Conservation (phyloP, 2,329 filamentous ascomycete species). For the Tolypocladium ovalisporum region DNA sequence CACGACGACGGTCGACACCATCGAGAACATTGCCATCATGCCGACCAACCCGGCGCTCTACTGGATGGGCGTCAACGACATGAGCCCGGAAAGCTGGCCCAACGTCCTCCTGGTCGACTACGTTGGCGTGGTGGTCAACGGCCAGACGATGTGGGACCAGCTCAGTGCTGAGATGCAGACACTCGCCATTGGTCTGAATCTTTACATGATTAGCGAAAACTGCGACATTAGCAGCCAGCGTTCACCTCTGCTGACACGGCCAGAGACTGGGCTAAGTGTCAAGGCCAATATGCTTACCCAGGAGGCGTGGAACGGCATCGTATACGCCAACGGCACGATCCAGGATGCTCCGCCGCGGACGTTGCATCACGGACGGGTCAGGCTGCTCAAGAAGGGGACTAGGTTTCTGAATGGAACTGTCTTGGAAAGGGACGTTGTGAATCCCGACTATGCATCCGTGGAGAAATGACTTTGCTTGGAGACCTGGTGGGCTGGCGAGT, state of each 20-base stretch:
- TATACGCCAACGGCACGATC: slow-evolving; percentile 19
- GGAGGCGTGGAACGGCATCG: slow-evolving; percentile 15
- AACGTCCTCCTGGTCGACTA: slow-evolving; percentile 21
- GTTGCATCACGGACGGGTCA: background rate
- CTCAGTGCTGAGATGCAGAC: slow-evolving; percentile 21
- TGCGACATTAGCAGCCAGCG: slow-evolving; percentile 11
- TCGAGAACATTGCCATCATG: background rate
- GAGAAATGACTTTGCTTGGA: background rate
- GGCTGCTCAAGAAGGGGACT: background rate
- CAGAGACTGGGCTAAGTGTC: background rate
- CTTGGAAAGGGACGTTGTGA: background rate
- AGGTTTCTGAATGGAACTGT: background rate
- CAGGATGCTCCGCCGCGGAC: slow-evolving; percentile 8
- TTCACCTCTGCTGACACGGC: slow-evolving; percentile 11
- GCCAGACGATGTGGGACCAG: slow-evolving; percentile 13
- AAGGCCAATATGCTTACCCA: background rate
- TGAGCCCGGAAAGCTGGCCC: slow-evolving; percentile 16
- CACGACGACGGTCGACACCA: slow-evolving; percentile 4
- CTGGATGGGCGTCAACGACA: slow-evolving; percentile 18
- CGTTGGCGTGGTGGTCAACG: slow-evolving; percentile 16
- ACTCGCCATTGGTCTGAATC: slow-evolving; percentile 14
- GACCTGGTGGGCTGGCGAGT: background rate
- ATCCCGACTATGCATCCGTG: background rate
- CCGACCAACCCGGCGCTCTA: slow-evolving; percentile 23
- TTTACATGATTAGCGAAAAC: slow-evolving; percentile 23